Conservation (phyloP, 2,329 filamentous ascomycete species). For the Pyrenophora tritici-repentis region DNA sequence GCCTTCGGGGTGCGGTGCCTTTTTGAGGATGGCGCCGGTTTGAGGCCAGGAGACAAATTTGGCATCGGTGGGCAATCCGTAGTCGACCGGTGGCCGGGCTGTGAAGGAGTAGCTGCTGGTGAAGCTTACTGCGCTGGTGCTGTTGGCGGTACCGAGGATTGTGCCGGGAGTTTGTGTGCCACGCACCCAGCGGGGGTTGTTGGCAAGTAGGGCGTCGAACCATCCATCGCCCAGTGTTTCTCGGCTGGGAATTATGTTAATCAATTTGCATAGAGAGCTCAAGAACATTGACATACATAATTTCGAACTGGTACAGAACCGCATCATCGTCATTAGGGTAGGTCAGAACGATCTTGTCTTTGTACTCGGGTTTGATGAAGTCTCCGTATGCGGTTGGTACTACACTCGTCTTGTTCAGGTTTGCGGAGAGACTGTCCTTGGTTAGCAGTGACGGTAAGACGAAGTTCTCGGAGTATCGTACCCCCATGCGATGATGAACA, state of each 20-base stretch:
- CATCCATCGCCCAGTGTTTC: slow-evolving; percentile 52
- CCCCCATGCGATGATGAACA: slow-evolving; percentile 44
- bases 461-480: background rate
- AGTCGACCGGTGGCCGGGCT: background rate
- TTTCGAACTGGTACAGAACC: slow-evolving; percentile 57
- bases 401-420: slow-evolving; percentile 41
- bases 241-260: slow-evolving; percentile 15
- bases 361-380: slow-evolving; percentile 56
- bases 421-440: slow-evolving; percentile 39
- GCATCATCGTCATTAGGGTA: slow-evolving; percentile 65
- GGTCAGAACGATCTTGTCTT: slow-evolving; percentile 49
- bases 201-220: slow-evolving; percentile 55
- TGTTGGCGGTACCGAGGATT: slow-evolving; percentile 38
- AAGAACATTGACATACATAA: slow-evolving; percentile 42
- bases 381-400: slow-evolving; percentile 51
- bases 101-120: slow-evolving; percentile 7
- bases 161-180: slow-evolving; percentile 53
- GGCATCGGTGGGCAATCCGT: slow-evolving; percentile 42
- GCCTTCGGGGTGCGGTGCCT: slow-evolving; percentile 56
- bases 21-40: slow-evolving; percentile 54
- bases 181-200: slow-evolving; percentile 61
- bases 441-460: background rate
- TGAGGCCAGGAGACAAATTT: slow-evolving; percentile 57
- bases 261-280: background rate
- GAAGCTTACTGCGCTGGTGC: slow-evolving; percentile 26